Evolutionary conservation across 805 yeast genomes (phyloP), one percentile per base, ranked within the genome.

Genomic region (Priceomyces carsonii): DNA sequence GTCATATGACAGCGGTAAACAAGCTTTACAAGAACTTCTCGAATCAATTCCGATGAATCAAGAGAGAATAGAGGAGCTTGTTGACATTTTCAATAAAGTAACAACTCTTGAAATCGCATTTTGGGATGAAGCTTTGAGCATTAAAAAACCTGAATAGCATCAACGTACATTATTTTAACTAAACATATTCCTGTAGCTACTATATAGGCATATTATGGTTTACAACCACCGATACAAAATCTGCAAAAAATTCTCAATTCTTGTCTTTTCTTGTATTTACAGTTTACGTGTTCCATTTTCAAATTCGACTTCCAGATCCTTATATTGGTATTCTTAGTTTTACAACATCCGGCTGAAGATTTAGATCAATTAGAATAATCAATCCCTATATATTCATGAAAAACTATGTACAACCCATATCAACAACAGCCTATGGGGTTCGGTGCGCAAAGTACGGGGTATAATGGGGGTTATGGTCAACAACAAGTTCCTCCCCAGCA

Each of bases 71-170:
- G 71, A 73, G 8, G 71, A 69, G 40, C 58, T 84, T 32, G 71
- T 77, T 1, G 71, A 72, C 30, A 77, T 84, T 16, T 85, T 79
- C 53, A 73, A 71, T 12, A 66, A 73, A 18, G 88, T 81, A 7
- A 71, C 80, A 9, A 55, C 58, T 29, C 63, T 85, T 33, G 95
- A 85, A 55, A 67, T 77, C 16, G 69, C 63, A 15, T 85, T 85
- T 52, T 85, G 95, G 95, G 71, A 74, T 48, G 83, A 66, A 44
- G 64, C 61, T 6, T 38, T 55, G 29, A 28, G 35, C 5, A 13
- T 7, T 6, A 24, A 24, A 24, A 24, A 24, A 24, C 13, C 6
- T 10, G 8, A 9, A 14, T 29, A 30, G 20, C n/a, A 17, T 18
- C 7, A 7, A 15, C 31, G 7, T 28, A 28, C 10, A 10, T 21